These are phyloP conservation scores for Stagonosporopsis cucurbitacearum DNA, from an alignment of 2,329 filamentous ascomycete species.

Conservation along the genomic window DNA sequence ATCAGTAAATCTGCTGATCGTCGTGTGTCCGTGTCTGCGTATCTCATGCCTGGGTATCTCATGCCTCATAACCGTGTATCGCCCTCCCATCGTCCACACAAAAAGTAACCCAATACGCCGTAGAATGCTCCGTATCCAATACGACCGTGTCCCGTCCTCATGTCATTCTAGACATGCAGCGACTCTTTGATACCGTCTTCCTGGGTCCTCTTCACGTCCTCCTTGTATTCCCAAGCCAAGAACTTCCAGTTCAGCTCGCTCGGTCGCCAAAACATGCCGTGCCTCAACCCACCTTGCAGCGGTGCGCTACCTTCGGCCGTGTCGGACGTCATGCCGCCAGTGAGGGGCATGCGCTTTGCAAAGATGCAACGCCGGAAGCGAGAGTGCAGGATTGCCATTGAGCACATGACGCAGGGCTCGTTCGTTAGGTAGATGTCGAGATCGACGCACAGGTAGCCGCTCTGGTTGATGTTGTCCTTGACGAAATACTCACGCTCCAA, in stretches of 20 bases:
- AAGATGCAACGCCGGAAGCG: conserved; percentile 88
- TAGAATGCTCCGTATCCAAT: conserved; percentile 36
- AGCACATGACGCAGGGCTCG: conserved; percentile 95
- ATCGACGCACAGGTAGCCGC: conserved; percentile 92
- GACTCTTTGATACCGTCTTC: conserved; percentile 29
- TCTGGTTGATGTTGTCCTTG: conserved; percentile 67
- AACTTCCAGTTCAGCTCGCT: conserved; percentile 86
- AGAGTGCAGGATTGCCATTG: conserved; percentile 94
- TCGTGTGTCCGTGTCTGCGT: conserved; percentile 11
- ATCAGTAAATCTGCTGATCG: not conserved
- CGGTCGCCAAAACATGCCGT: conserved; percentile 70
- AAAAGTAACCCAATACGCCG: conserved; percentile 31
- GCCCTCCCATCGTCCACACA: conserved; percentile 10
- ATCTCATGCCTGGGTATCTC: conserved; percentile 20
- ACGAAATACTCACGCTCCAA: conserved; percentile 69
- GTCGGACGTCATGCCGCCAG: conserved; percentile 83
- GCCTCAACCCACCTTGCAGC: conserved; percentile 50
- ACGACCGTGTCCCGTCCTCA: conserved; percentile 3
- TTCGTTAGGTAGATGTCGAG: conserved; percentile 94
- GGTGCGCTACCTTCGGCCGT: conserved; percentile 29
- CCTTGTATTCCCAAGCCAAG: conserved; percentile 76
- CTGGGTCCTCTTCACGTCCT: conserved; percentile 24
- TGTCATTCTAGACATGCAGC: conserved; percentile 39
- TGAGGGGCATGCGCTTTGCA: conserved; percentile 76
- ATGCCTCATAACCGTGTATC: conserved; percentile 6